Percentiles rank a stretch among this genome's conserved stretches.
These are phyloP conservation scores for Arthrobotrys musiformis DNA, from an alignment of 2,329 filamentous ascomycete genomes.

Conservation along the genomic window DNA sequence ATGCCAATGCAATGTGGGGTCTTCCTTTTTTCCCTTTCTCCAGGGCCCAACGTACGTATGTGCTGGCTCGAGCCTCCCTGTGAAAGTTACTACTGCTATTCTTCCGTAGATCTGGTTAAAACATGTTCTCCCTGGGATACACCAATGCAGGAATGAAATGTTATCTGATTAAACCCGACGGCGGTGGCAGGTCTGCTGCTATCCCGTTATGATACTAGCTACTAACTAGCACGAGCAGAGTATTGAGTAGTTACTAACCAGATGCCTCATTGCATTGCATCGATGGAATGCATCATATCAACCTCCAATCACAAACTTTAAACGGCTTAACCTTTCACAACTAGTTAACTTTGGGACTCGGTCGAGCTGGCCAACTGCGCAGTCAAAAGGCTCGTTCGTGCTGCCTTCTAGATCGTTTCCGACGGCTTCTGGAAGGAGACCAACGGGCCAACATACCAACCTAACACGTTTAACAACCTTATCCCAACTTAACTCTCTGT, in stretches of 20 bases:
- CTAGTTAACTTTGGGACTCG: too few species aligned
- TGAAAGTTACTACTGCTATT: background rate
- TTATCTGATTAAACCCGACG: background rate
- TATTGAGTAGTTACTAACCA: too few species aligned
- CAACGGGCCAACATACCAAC: background rate
- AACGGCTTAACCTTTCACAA: constrained; percentile 20
- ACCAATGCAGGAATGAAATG: background rate
- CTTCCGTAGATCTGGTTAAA: constrained; percentile 16
- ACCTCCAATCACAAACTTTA: constrained; percentile 33
- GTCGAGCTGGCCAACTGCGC: too few species aligned
- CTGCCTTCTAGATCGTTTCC: constrained; percentile 45
- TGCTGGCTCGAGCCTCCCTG: constrained; percentile 4
- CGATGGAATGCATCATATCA: constrained; percentile 21
- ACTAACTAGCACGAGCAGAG: background rate
- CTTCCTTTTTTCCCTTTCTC: background rate
- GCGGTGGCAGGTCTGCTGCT: background rate
- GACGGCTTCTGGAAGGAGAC: constrained; percentile 38
- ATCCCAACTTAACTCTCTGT: background rate
- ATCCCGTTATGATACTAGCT: background rate
- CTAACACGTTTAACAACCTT: background rate
- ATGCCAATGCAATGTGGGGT: background rate
- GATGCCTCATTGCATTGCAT: constrained; percentile 35
- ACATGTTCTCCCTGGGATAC: background rate
- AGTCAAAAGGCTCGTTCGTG: constrained; percentile 2
- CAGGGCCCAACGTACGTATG: background rate